These are phyloP conservation scores for Kingdonia uniflora DNA, from an alignment of 164 flowering plant species.

Conservation along the genomic window DNA sequence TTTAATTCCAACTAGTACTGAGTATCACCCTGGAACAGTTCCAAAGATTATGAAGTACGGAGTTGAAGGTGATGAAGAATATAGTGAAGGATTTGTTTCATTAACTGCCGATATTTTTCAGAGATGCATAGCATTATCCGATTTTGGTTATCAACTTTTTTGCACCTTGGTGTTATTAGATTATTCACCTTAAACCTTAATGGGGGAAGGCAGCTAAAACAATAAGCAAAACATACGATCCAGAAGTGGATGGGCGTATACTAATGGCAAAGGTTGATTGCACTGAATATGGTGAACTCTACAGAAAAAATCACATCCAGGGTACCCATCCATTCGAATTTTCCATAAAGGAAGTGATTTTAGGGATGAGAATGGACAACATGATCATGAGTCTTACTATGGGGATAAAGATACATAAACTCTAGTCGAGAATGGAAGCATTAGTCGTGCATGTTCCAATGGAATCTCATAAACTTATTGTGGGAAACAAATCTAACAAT, in stretches of 20 bases:
- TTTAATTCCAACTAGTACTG: constrained; percentile 86
- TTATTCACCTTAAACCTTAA: constrained; percentile 36
- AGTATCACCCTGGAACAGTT: constrained; percentile 58
- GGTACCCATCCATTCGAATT: constrained; percentile 93
- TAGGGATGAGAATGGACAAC: constrained; percentile 85
- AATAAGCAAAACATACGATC: constrained; percentile 42
- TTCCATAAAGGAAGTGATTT: constrained; percentile 92
- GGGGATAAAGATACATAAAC: constrained; percentile 91
- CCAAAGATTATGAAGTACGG: constrained; percentile 53
- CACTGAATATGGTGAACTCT: no score
- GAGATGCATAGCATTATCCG: constrained; percentile 41
- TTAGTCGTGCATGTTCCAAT: constrained; percentile 51
- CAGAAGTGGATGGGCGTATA: constrained; percentile 85
- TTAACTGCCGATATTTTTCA: constrained; percentile 54
- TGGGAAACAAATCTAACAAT: no score
- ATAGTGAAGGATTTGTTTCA: constrained; percentile 36
- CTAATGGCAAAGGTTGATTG: constrained; percentile 87
- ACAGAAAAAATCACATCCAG: constrained; percentile 90
- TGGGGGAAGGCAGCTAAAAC: no score
- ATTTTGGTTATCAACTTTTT: constrained; percentile 86
- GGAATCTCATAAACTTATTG: constrained; percentile 48
- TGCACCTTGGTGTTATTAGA: constrained; percentile 97
- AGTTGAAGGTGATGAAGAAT: constrained; percentile 76
- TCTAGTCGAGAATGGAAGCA: constrained; percentile 67
- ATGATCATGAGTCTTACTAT: constrained; percentile 94